phyloP scores from a whole-genome alignment of 2,329 filamentous ascomycete species.

The Fusarium sp. region DNA sequence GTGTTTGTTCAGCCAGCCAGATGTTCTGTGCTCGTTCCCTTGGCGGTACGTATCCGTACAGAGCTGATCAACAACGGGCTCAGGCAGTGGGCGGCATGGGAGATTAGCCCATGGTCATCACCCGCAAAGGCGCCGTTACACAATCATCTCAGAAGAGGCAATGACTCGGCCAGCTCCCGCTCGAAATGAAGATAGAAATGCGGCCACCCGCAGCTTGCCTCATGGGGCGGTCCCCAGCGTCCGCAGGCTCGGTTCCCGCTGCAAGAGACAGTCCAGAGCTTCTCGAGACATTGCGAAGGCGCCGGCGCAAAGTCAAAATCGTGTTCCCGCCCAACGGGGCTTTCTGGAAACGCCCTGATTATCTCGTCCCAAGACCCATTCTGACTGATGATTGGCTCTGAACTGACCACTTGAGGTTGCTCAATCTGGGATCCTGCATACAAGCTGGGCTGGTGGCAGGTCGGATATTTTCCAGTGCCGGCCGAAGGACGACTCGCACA shows the following conservation, averaged over 20 bases:
- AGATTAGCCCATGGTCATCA: conserved; percentile 15
- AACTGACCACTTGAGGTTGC: conserved; percentile 5
- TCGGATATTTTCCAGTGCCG: conserved; percentile 36
- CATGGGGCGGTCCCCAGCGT: not conserved
- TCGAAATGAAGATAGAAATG: conserved; percentile 7
- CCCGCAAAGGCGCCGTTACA: conserved; percentile 16
- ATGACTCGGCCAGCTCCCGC: conserved; percentile 8
- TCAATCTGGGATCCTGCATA: conserved; percentile 34
- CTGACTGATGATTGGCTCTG: conserved; percentile 6
- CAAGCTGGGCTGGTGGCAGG: conserved; percentile 13
- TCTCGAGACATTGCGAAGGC: conserved; percentile 4
- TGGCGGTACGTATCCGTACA: not conserved
- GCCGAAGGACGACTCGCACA: conserved; percentile 12
- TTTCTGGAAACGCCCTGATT: not conserved
- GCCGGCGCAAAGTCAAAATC: conserved; percentile 26
- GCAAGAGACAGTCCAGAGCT: not conserved
- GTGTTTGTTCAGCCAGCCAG: not conserved
- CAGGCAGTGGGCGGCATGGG: conserved; percentile 9
- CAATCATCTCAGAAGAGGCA: conserved; percentile 16
- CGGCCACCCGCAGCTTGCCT: conserved; percentile 17
- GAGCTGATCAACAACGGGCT: not conserved
- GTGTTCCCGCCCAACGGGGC: conserved; percentile 9
- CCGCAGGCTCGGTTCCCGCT: conserved; percentile 6
- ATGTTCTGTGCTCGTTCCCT: not conserved
- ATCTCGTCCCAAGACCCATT: not conserved